Percentiles rank a stretch among this genome's conserved stretches.
Conservation (phyloP, 768 basidiomycete species). For the Lactarius indigo region DNA sequence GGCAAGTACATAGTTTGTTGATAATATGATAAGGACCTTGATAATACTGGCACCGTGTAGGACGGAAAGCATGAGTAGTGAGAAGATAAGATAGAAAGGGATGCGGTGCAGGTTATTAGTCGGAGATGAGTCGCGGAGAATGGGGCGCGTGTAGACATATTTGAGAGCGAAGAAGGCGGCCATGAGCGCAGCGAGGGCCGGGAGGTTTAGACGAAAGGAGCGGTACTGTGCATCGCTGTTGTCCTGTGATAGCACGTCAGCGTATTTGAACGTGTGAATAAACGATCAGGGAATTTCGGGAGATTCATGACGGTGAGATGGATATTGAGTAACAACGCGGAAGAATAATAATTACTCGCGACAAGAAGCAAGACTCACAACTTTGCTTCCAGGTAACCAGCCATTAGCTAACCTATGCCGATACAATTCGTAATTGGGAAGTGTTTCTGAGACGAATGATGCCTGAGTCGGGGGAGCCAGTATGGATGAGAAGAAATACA, state of each 20-base stretch:
- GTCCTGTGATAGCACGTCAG: conserved; percentile 51
- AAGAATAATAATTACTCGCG: too few species aligned
- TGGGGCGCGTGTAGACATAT: conserved; percentile 40
- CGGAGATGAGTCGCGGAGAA: conserved; percentile 28
- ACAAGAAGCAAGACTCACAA: conserved; percentile 61
- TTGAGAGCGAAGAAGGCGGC: conserved; percentile 56
- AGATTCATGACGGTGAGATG: too few species aligned
- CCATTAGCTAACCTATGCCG: conserved; percentile 56
- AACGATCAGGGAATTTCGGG: too few species aligned
- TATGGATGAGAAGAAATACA: too few species aligned
- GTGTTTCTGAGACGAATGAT: too few species aligned
- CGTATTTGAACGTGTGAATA: too few species aligned
- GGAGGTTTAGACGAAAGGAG: conserved; percentile 77
- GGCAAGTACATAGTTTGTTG: conserved; percentile 64
- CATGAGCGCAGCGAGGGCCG: conserved; percentile 52
- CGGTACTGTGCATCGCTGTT: conserved; percentile 91
- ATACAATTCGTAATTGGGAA: conserved; percentile 73
- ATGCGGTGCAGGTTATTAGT: conserved; percentile 40
- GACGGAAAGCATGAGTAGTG: conserved; percentile 58
- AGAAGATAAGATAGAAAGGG: conserved; percentile 58
- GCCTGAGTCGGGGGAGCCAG: too few species aligned
- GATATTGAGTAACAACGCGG: too few species aligned
- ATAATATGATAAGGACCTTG: conserved; percentile 74
- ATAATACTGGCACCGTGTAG: conserved; percentile 79
- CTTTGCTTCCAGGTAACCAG: conserved; percentile 76